Evolutionary conservation across 179 eudicot genomes (phyloP).

Genomic region (Silene vulgaris): DNA sequence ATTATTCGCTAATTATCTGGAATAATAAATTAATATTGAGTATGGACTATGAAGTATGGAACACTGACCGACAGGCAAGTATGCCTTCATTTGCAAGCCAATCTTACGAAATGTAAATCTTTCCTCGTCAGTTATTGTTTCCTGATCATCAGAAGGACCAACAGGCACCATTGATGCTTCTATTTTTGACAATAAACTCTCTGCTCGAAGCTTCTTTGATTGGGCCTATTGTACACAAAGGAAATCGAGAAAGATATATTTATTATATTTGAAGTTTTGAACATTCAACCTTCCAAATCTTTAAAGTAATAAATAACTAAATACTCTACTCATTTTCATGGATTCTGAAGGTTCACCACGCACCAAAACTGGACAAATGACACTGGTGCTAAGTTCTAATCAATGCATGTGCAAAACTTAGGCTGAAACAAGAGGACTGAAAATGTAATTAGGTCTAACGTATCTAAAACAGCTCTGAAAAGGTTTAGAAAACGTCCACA

Average conservation of each 20-base stretch:
- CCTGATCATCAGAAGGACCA: conserved; percentile 87
- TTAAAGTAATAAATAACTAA: neutral
- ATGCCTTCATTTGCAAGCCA: conserved; percentile 91
- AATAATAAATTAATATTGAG: neutral
- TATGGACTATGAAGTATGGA: conserved; percentile 4
- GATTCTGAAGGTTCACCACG: neutral
- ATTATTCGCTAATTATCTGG: neutral
- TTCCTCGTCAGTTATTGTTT: conserved; percentile 95
- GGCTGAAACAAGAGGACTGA: neutral
- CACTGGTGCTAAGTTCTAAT: neutral
- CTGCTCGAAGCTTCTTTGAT: conserved; percentile 77
- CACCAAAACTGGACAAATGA: neutral
- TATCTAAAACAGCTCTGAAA: neutral
- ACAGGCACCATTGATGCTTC: conserved; percentile 80
- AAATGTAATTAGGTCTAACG: neutral
- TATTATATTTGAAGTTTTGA: neutral
- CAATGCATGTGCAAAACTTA: neutral
- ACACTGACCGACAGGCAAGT: conserved; percentile 85
- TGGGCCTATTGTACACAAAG: conserved; percentile 59
- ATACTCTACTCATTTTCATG: neutral
- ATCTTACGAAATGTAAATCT: conserved; percentile 71
- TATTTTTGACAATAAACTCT: conserved; percentile 66
- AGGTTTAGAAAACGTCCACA: neutral
- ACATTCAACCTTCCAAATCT: neutral
- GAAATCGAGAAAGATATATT: conserved; percentile 14